Conservation (phyloP, 2,329 filamentous ascomycete genomes). For the Dactylonectria macrodidyma region DNA sequence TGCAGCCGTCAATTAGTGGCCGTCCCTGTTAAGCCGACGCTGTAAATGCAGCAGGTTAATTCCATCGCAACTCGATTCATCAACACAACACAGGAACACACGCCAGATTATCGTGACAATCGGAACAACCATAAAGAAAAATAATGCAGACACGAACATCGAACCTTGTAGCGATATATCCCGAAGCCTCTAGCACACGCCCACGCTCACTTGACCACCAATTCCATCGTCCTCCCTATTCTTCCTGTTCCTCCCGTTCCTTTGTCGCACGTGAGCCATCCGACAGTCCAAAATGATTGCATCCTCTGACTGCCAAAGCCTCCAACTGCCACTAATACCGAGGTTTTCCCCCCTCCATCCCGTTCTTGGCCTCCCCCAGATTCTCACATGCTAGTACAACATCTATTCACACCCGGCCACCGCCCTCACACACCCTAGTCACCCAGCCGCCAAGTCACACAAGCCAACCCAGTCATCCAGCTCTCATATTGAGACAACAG, state of each 20-base stretch:
- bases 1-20: too few relatives aligned
- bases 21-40: too few relatives aligned
- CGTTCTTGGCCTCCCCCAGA: slow-evolving; percentile 16
- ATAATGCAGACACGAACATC: neutral
- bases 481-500: slow-evolving; percentile 3
- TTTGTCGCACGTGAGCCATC: slow-evolving; percentile 41
- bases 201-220: slow-evolving; percentile 33
- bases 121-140: neutral
- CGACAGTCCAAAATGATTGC: slow-evolving; percentile 28
- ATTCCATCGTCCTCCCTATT: slow-evolving; percentile 22
- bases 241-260: neutral
- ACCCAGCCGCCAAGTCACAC: neutral
- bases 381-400: slow-evolving; percentile 43
- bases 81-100: neutral
- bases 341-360: slow-evolving; percentile 31
- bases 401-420: slow-evolving; percentile 29
- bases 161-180: slow-evolving; percentile 21
- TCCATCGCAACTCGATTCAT: neutral
- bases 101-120: neutral
- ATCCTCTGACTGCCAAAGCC: slow-evolving; percentile 18
- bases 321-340: slow-evolving; percentile 14
- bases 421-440: slow-evolving; percentile 14
- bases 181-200: slow-evolving; percentile 33
- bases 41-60: neutral
- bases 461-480: neutral